Conservation (phyloP, 345 rosid species). For the Aurinia saxatilis region DNA sequence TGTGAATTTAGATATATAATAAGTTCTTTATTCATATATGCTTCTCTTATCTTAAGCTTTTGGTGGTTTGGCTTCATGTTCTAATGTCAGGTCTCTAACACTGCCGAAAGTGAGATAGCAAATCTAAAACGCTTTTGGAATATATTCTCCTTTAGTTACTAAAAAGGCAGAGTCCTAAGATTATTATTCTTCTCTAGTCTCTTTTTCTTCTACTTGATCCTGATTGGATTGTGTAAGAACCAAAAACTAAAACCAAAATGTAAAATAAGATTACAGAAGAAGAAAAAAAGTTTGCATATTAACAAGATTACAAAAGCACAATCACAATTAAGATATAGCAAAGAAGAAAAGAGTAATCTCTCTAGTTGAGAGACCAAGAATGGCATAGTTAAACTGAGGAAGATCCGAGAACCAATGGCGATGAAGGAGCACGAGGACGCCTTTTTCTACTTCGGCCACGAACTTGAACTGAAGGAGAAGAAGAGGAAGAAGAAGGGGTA, state of each 20-base stretch:
- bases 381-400: conserved; percentile 18
- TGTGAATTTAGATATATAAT: too few species aligned
- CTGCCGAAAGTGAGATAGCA: neutral
- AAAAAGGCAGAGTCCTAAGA: neutral
- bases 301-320: conserved; percentile 24
- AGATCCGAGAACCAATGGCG: conserved; percentile 45
- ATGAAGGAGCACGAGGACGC: conserved; percentile 44
- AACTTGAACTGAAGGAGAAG: conserved; percentile 46
- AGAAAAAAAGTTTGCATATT: conserved; percentile 10
- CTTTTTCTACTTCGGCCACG: conserved; percentile 78
- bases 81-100: neutral
- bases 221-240: neutral
- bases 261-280: neutral
- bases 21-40: too few species aligned
- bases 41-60: neutral
- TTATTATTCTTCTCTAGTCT: too few species aligned
- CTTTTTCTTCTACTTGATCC: neutral
- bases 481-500: conserved; percentile 54
- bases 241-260: too few species aligned
- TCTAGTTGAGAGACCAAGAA: conserved; percentile 9
- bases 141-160: neutral
- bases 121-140: neutral
- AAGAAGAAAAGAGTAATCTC: neutral
- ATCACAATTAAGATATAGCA: neutral
- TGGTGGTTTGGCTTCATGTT: neutral